These are phyloP conservation scores for Quercus ilex DNA, from an alignment of 306 rosid genomes.

Conservation along the genomic window DNA sequence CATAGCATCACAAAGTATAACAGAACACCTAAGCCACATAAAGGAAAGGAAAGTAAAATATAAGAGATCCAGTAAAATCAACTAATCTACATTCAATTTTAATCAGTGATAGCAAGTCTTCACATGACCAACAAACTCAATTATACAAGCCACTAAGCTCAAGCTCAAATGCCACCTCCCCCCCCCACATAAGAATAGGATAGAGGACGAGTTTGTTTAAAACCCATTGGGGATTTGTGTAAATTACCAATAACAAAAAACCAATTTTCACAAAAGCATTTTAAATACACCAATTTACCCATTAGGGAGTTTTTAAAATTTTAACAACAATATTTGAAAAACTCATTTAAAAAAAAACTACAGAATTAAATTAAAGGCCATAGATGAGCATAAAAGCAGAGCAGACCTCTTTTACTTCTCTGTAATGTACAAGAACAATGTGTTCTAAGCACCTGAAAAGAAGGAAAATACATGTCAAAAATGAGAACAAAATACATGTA, in stretches of 20 bases:
- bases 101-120: background rate
- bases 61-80: background rate
- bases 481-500: background rate
- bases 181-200: background rate
- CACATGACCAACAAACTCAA: background rate
- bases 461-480: background rate
- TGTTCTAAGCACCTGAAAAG: conserved; percentile 63
- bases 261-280: background rate
- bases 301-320: background rate
- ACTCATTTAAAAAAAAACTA: background rate
- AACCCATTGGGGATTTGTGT: background rate
- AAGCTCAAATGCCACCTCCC: background rate
- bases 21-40: conserved; percentile 9
- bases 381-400: conserved; percentile 1
- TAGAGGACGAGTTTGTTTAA: background rate
- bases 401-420: conserved; percentile 59
- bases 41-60: conserved; percentile 7
- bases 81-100: background rate
- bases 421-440: conserved; percentile 80
- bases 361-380: conserved; percentile 1
- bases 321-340: background rate
- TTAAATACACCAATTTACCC: background rate
- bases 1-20: conserved; percentile 24
- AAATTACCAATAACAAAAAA: background rate
- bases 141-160: background rate